Base-by-base conservation (phyloP, 306 rosid species). In the Acacia confusa region DNA sequence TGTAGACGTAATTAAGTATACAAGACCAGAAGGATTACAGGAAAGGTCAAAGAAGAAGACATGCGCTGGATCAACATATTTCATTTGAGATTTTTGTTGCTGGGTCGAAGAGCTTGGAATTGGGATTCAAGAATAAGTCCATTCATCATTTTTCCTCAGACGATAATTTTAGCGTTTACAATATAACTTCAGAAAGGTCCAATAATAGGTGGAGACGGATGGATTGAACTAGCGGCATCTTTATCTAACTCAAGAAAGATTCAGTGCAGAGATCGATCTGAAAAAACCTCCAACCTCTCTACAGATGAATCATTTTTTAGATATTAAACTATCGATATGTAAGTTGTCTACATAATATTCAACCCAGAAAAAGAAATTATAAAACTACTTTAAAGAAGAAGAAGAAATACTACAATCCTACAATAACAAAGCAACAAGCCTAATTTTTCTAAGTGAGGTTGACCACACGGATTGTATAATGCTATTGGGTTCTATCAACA, bases 51-150 rank as follows among this genome's bases (percentile, higher is more conserved):
- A 70, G 10, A 11, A 17, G 30, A 20, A n/a, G 44, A 15, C 43
- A 25, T 52, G 67, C 4, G 22, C 7, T 28, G 50, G 71, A 75
- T 75, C 36, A 38, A 27, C 67, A 81, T 28, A 40, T 66, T 81
- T n/a, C 7, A 66, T 40, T 52, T 53, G 50, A 66, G 64, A 75
- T 53, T 53, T 32, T 27, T 20, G 22, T 75, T 57, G 55, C 72
- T 30, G 43, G 63, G 63, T 14, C 24, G 34, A 55, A 43, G 68
- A 82, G 25, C 55, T 52, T 13, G 28, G 48, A 67, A 53, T 53
- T 53, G 60, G 11, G 43, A 34, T 48, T 52, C 19, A 14, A 55
- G 32, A 45, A 41, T n/a, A 9, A 63, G 30, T 44, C n/a, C 75
- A 8, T 58, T 73, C 9, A 40, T 38, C 67, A 7, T 45, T 73